Percentiles rank a stretch among this genome's conserved stretches.
Conservation (phyloP, 129 eudicot genomes). For the Centrapalus pauciflorus region DNA sequence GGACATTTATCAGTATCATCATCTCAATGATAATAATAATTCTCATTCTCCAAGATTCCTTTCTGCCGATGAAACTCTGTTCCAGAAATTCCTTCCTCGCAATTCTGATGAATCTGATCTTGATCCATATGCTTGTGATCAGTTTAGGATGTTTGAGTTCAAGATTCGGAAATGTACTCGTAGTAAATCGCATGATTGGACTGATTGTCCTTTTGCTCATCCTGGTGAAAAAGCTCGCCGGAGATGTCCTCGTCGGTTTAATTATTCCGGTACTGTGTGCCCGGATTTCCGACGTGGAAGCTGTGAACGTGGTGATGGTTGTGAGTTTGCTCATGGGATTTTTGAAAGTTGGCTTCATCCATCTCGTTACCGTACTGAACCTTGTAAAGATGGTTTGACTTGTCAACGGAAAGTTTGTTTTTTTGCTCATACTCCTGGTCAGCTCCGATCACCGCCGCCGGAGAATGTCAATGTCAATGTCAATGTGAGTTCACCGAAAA, state of each 20-base stretch:
- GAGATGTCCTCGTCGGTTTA: slow-evolving; percentile 61
- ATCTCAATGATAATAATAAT: background rate
- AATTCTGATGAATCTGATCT: slow-evolving; percentile 44
- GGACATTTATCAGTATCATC: background rate
- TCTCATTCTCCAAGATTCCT: slow-evolving; percentile 14
- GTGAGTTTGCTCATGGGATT: slow-evolving; percentile 81
- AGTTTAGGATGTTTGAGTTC: slow-evolving; percentile 77
- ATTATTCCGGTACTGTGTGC: slow-evolving; percentile 57
- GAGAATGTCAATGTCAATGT: too few relatives aligned
- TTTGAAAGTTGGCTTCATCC: slow-evolving; percentile 94
- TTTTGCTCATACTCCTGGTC: slow-evolving; percentile 66
- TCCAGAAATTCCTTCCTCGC: slow-evolving; percentile 3
- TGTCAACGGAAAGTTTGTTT: slow-evolving; percentile 75
- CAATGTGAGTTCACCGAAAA: background rate
- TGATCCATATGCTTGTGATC: slow-evolving; percentile 61
- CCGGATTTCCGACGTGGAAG: slow-evolving; percentile 59
- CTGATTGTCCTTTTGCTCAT: slow-evolving; percentile 85
- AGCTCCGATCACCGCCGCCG: slow-evolving; percentile 47
- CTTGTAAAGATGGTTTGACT: slow-evolving; percentile 73
- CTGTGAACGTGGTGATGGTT: slow-evolving; percentile 59
- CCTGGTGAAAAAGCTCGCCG: slow-evolving; percentile 88
- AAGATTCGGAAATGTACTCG: slow-evolving; percentile 76
- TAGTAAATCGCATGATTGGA: slow-evolving; percentile 83
- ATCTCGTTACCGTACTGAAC: slow-evolving; percentile 67
- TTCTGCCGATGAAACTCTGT: slow-evolving; percentile 40